A percentile compares a stretch with the other conserved stretches of the same genome.
Evolutionary conservation across 768 basidiomycete species (phyloP).

Genomic region (Daedalea quercina): DNA sequence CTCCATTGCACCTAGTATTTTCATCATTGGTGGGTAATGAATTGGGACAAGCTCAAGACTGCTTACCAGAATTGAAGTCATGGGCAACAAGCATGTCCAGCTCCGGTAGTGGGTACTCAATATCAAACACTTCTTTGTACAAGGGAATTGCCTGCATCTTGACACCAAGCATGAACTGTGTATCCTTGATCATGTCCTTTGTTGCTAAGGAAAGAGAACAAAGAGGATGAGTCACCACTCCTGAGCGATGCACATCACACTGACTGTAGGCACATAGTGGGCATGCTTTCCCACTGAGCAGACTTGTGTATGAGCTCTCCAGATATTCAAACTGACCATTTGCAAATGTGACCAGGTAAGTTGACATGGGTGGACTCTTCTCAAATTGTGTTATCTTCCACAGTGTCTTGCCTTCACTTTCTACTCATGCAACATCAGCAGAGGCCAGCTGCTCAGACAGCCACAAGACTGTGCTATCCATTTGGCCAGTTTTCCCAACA

Average conservation of each 20-base stretch:
- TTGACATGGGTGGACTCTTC: constrained; percentile 81
- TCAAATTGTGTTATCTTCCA: constrained; percentile 86
- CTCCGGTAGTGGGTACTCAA: constrained; percentile 91
- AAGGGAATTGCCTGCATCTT: constrained; percentile 75
- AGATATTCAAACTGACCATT: constrained; percentile 73
- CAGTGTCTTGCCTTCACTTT: constrained; percentile 25
- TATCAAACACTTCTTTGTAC: constrained; percentile 91
- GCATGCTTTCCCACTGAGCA: constrained; percentile 69
- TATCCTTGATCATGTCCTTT: constrained; percentile 74
- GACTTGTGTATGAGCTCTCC: constrained; percentile 71
- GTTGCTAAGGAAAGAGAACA: constrained; percentile 53
- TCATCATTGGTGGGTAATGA: neutral
- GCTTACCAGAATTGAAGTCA: constrained; percentile 79
- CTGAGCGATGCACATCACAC: too few species aligned
- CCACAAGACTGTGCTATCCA: constrained; percentile 10
- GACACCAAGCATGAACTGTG: constrained; percentile 82
- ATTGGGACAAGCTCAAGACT: neutral
- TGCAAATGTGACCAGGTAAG: constrained; percentile 84
- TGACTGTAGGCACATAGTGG: constrained; percentile 81
- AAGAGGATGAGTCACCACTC: too few species aligned
- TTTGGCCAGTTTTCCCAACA: constrained; percentile 1
- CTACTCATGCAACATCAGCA: constrained; percentile 28
- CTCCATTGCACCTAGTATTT: constrained; percentile 69
- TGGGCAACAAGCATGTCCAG: constrained; percentile 85
- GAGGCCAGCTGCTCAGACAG: constrained; percentile 33